These are phyloP conservation scores for Trichomonascaceae sp. DNA, from an alignment of 1,139 yeast genomes.

Conservation along the genomic window DNA sequence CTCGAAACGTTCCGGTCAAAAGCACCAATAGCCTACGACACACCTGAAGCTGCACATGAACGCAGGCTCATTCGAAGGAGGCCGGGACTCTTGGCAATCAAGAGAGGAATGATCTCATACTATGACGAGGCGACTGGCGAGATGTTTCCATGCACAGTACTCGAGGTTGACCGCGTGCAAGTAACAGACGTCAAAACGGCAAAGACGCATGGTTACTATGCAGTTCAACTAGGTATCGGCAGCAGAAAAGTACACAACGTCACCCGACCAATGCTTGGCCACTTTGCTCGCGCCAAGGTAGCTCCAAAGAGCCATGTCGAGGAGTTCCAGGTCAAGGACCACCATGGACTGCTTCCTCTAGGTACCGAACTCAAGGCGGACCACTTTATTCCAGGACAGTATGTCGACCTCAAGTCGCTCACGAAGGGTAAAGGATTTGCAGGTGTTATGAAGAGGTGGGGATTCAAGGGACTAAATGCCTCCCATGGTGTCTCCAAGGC, in stretches of 20 bases:
- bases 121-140: slow-evolving; percentile 50
- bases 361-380: slow-evolving; percentile 77
- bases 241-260: slow-evolving; percentile 51
- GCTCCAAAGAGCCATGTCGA: slow-evolving; percentile 66
- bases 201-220: slow-evolving; percentile 62
- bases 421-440: slow-evolving; percentile 95
- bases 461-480: slow-evolving; percentile 83
- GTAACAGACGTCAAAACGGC: slow-evolving; percentile 61
- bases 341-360: slow-evolving; percentile 52
- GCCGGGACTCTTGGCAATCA: slow-evolving; percentile 73
- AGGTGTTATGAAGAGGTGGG: slow-evolving; percentile 96
- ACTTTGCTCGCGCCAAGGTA: slow-evolving; percentile 65
- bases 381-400: slow-evolving; percentile 72
- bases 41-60: slow-evolving; percentile 26
- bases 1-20: slow-evolving; percentile 18
- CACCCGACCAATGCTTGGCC: slow-evolving; percentile 56
- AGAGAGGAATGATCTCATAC: slow-evolving; percentile 85
- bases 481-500: slow-evolving; percentile 93
- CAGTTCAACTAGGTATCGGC: slow-evolving; percentile 85
- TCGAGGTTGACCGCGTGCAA: slow-evolving; percentile 81
- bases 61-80: slow-evolving; percentile 61
- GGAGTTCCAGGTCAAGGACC: slow-evolving; percentile 68
- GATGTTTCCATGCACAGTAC: slow-evolving; percentile 58
- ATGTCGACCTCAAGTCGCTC: slow-evolving; percentile 63
- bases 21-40: slow-evolving; percentile 23